Base-by-base conservation (phyloP, 2,329 filamentous ascomycete genomes). In the Phialocephala subalpina region DNA sequence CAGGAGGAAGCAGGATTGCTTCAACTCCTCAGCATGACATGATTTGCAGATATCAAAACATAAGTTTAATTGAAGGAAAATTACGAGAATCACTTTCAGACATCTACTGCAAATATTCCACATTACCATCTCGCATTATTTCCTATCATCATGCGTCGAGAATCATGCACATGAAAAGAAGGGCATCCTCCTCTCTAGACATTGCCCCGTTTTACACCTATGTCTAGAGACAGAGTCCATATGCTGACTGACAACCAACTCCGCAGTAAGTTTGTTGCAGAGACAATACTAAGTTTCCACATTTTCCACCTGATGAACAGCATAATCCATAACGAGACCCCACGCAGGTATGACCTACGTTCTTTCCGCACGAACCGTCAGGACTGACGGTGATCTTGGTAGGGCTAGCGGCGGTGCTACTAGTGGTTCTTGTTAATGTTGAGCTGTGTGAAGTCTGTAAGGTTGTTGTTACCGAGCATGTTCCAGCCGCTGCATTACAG, bases 231-330 rank as follows among this genome's bases (percentile, higher is more conserved):
- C 64, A 71, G 20, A 42, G 40, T 27, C 66, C 67, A 58, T 61
- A 68, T 8, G 20, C 58, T 3, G 56, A 36, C 53, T 76, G 71
- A 63, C 75, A 78, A 1, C 72, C 74, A 27, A 68, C 62, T 9
- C 75, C 75, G 64, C 76, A 77, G 56, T 76, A 74, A 38, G 67
- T 65, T 1, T 64, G n/a, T 20, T 68, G 64, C n/a, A 62, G 20
- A 9, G 33, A 3, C 16, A 60, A n/a, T 1, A 36, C n/a, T 1
- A 58, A 38, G n/a, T 40, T 58, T 35, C 75, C 76, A 64, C 75
- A 77, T 67, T 72, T 73, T 18, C 73, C 73, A 61, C 68, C 65
- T 33, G 72, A 59, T 29, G 72, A 75, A 60, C 75, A 77, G 62
- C 74, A 77, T 8, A 64, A 25, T 14, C 75, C 75, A 18, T 45